Percentiles rank a stretch among this genome's conserved stretches.
phyloP scores from a whole-genome alignment of 805 yeast species.

The Yarrowia sp. region DNA sequence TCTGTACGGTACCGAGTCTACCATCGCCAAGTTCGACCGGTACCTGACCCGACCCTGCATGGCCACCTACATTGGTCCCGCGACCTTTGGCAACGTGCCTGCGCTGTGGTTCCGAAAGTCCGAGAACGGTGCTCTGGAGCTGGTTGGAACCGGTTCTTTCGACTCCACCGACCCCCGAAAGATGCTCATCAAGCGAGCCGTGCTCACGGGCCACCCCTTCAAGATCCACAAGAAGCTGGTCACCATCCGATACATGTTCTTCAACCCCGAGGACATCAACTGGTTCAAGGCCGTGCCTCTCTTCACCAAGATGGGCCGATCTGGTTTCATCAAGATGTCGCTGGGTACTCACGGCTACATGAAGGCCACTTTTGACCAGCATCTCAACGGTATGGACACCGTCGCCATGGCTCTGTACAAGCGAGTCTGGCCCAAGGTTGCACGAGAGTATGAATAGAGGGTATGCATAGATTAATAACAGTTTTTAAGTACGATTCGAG shows the following conservation, averaged over 20 bases:
- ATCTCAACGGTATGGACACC: conserved; percentile 84
- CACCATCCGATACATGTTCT: conserved; percentile 96
- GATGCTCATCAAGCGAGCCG: conserved; percentile 80
- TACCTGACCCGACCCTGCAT: conserved; percentile 71
- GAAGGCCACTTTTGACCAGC: conserved; percentile 92
- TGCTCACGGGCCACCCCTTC: conserved; percentile 90
- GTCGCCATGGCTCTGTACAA: conserved; percentile 92
- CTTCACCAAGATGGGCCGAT: conserved; percentile 87
- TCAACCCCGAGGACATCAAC: conserved; percentile 81
- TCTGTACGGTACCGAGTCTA: conserved; percentile 71
- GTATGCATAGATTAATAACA: not conserved
- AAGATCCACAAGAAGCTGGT: conserved; percentile 91
- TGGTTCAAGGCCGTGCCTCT: conserved; percentile 90
- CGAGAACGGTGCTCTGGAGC: conserved; percentile 48
- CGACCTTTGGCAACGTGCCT: conserved; percentile 73
- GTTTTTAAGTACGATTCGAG: no score
- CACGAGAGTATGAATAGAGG: conserved; percentile 26
- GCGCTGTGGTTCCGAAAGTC: conserved; percentile 67
- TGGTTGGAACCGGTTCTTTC: conserved; percentile 89
- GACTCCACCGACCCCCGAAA: conserved; percentile 81
- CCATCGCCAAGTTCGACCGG: conserved; percentile 82
- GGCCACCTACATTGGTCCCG: conserved; percentile 88
- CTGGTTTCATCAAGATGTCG: conserved; percentile 91
- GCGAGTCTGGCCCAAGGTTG: conserved; percentile 80
- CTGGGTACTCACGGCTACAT: conserved; percentile 98